Evolutionary conservation across 1,139 yeast species (phyloP), one percentile per base, ranked within the genome.

Genomic region (Blastobotrys petasosporus): DNA sequence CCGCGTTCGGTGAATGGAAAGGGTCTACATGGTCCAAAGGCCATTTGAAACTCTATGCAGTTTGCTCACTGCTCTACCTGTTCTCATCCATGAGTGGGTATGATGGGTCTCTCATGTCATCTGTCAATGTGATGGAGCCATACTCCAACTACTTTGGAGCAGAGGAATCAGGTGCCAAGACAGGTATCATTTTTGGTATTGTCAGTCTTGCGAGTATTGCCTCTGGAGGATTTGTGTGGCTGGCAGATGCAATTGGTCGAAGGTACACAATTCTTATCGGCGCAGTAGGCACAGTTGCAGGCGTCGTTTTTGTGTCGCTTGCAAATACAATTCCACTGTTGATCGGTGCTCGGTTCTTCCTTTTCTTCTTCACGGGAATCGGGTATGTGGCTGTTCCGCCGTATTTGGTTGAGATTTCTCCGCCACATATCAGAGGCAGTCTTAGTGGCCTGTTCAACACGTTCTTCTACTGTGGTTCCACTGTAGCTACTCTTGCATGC

Each of bases 381-480:
- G 58, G 58, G 3, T 46, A 50, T n/a, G 51, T 56, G 10, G 51
- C 39, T 65, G 67, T 51, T 11, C 59, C 58, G 60, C 47, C 50
- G 16, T 54, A 49, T 37, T 42, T 52, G 32, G 51, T 51, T 10
- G 58, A 55, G 44, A 36, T 54, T 13, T 40, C 55, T n/a, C 58
- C 56, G 46, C 74, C 77, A 67, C 59, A 64, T 31, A 66, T 69
- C 49, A 63, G 78, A 57, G 70, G 71, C 11, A 60, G 63, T 15
- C 54, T 66, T 17, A 69, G 75, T 30, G 67, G 73, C 42, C 57
- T 68, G 50, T 71, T 71, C 55, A 69, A 70, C 66, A 68, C 67
- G 52, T 67, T 71, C 60, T 65, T 72, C 73, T 61, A 69, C 55
- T 57, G 70, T 46, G 77, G 76, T n/a, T 74, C 75, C 23, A 60